A percentile compares a stretch with the other conserved stretches of the same genome.
phyloP scores from a whole-genome alignment of 1,284 basidiomycete genomes.

The Amylostereum areolatum region DNA sequence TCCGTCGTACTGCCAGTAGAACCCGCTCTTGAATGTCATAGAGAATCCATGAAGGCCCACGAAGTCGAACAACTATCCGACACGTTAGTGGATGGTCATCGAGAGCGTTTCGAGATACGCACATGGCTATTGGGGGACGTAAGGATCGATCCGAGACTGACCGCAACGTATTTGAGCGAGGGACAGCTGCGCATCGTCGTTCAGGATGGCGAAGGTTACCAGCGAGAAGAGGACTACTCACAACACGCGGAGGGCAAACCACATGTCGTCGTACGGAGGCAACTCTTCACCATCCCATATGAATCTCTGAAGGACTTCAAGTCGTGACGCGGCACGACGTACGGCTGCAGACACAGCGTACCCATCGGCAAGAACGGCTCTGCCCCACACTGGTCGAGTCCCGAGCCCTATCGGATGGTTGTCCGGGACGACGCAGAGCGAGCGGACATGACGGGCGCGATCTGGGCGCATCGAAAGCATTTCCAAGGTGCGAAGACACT shows the following conservation, averaged over 20 bases:
- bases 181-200: slow-evolving; percentile 42
- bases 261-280: slow-evolving; percentile 64
- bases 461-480: slow-evolving; percentile 51
- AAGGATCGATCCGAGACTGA: slow-evolving; percentile 53
- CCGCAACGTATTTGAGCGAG: slow-evolving; percentile 50
- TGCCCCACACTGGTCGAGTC: slow-evolving; percentile 19
- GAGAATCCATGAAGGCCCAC: slow-evolving; percentile 52
- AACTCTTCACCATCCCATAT: slow-evolving; percentile 65
- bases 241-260: slow-evolving; percentile 62
- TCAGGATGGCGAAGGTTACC: not conserved
- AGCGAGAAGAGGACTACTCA: slow-evolving; percentile 26
- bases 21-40: slow-evolving; percentile 49
- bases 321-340: slow-evolving; percentile 33
- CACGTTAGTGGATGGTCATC: not conserved
- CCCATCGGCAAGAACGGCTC: slow-evolving; percentile 26
- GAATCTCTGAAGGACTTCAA: slow-evolving; percentile 61
- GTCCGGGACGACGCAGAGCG: slow-evolving; percentile 44
- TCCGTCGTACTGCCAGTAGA: slow-evolving; percentile 53
- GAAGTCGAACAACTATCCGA: slow-evolving; percentile 57
- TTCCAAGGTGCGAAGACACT: slow-evolving; percentile 53
- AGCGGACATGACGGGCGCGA: slow-evolving; percentile 59
- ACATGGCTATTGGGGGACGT: slow-evolving; percentile 56
- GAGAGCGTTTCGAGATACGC: slow-evolving; percentile 16
- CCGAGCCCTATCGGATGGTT: not conserved
- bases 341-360: slow-evolving; percentile 41